phyloP scores from a whole-genome alignment of 2,329 filamentous ascomycete genomes.

The Fusarium sp. region DNA sequence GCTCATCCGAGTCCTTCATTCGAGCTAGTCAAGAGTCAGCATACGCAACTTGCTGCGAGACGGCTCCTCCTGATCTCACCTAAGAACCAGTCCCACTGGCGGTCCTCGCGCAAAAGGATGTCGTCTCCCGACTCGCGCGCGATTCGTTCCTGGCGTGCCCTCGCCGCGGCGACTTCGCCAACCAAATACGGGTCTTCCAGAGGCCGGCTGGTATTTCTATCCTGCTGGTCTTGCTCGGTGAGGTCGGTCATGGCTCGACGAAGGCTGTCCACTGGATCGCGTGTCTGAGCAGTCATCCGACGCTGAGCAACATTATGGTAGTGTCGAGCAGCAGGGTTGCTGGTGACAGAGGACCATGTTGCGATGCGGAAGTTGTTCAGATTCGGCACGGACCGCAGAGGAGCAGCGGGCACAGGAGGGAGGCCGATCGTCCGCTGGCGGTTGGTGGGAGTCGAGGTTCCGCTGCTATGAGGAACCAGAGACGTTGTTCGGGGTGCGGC shows the following conservation, averaged over 20 bases:
- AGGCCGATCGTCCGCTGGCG: slow-evolving; percentile 58
- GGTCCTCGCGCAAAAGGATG: slow-evolving; percentile 67
- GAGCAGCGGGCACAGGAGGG: slow-evolving; percentile 61
- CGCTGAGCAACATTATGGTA: slow-evolving; percentile 74
- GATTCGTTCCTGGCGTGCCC: slow-evolving; percentile 68
- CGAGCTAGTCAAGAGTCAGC: slow-evolving; percentile 55
- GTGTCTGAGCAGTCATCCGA: slow-evolving; percentile 61
- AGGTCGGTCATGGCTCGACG: slow-evolving; percentile 37
- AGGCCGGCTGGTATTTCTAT: slow-evolving; percentile 54
- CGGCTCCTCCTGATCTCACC: slow-evolving; percentile 54
- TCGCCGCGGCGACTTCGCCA: slow-evolving; percentile 71
- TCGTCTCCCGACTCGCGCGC: slow-evolving; percentile 67
- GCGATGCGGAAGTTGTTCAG: slow-evolving; percentile 68
- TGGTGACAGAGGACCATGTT: slow-evolving; percentile 70
- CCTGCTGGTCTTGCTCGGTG: slow-evolving; percentile 28
- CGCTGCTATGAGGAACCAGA: slow-evolving; percentile 34
- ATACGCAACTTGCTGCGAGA: slow-evolving; percentile 2
- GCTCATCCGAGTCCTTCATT: slow-evolving; percentile 63
- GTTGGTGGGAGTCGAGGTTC: slow-evolving; percentile 43
- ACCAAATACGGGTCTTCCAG: slow-evolving; percentile 77
- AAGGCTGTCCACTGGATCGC: slow-evolving; percentile 48
- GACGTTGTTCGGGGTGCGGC: slow-evolving; percentile 27
- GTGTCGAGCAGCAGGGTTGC: slow-evolving; percentile 66
- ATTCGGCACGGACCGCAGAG: slow-evolving; percentile 54
- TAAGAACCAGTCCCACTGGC: slow-evolving; percentile 71